A percentile compares a stretch with the other conserved stretches of the same genome.
phyloP scores from a whole-genome alignment of 2,329 filamentous ascomycete genomes.

The Dactylellina sp. region DNA sequence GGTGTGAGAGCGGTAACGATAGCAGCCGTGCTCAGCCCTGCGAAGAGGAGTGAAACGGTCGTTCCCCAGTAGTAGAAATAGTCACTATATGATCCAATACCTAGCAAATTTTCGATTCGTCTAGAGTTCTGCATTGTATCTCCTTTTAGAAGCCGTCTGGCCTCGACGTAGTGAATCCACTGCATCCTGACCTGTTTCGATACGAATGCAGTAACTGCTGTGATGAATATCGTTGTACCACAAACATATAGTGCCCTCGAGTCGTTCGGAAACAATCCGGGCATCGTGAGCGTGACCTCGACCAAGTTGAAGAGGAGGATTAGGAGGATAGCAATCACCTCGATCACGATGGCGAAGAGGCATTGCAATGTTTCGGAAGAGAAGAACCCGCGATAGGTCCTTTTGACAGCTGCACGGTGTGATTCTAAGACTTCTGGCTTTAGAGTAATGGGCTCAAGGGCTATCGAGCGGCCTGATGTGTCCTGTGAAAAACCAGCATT shows the following conservation, averaged over 20 bases:
- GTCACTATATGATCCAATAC: constrained; percentile 45
- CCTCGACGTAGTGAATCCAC: constrained; percentile 51
- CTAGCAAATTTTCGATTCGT: constrained; percentile 45
- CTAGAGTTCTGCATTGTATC: constrained; percentile 44
- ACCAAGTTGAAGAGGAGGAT: constrained; percentile 47
- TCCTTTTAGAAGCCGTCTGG: constrained; percentile 28
- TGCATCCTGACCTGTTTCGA: constrained; percentile 43
- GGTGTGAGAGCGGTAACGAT: constrained; percentile 47
- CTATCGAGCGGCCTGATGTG: constrained; percentile 42
- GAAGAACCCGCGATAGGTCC: constrained; percentile 9
- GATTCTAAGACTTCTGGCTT: constrained; percentile 37
- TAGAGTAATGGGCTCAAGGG: constrained; percentile 37
- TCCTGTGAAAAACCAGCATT: constrained; percentile 40
- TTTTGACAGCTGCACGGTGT: constrained; percentile 10
- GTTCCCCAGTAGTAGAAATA: constrained; percentile 55
- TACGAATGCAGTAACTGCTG: constrained; percentile 34
- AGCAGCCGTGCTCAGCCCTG: constrained; percentile 33
- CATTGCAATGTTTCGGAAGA: constrained; percentile 49
- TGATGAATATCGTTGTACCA: constrained; percentile 44
- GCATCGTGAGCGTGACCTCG: constrained; percentile 45
- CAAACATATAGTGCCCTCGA: constrained; percentile 48
- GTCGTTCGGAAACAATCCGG: constrained; percentile 50
- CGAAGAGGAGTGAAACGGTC: constrained; percentile 43
- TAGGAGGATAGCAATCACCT: constrained; percentile 36
- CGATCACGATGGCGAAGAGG: constrained; percentile 37